Evolutionary conservation across 192 early-diverging fungal species (phyloP), one percentile per base, ranked within the genome.

Genomic region (Backusella tuberculispora): DNA sequence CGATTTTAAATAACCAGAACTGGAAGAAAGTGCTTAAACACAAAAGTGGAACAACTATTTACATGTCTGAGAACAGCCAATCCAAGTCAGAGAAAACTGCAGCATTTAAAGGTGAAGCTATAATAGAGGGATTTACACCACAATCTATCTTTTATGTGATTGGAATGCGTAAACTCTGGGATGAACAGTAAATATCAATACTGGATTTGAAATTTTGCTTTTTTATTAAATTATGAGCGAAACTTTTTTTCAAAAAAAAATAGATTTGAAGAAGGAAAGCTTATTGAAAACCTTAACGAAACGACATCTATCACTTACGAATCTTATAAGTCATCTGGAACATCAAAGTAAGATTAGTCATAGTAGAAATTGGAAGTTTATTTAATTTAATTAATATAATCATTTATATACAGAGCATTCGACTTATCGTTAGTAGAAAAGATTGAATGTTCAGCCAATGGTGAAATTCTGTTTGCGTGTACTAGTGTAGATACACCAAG

Each of bases 101-200:
- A 0, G 34, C 78, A 4, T 88, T 83, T 75, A 85, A 83, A 60
- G 81, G 85, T 8, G 81, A 84, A 74, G 66, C 71, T 76, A 68
- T 83, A 8, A 83, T 88, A 15, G 74, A 77, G 15, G 85, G 83
- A 1, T 85, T 81, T 64, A 73, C 74, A 8, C 85, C 86, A 8
- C 83, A 84, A 50, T 69, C 85, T 6, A 77, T 88, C 14, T 88
- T 88, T 74, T 81, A 83, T 4, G 83, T 88, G 3, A 83, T 88
- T 60, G 83, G 85, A 14, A 85, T 85, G 69, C 74, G 86, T 53
- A 88, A 85, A 66, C 73, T 88, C 4, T 88, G 86, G 86, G 86
- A 88, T 72, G 81, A 84, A 63, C 71, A 67, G 81, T 83, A 76
- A 74, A 47, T 74, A 7, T 8, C 19, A 21, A 6, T 67, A 76